Percentiles rank a stretch among this genome's conserved stretches.
phyloP scores from a whole-genome alignment of 2,329 filamentous ascomycete genomes.

The Penicillium sp. region DNA sequence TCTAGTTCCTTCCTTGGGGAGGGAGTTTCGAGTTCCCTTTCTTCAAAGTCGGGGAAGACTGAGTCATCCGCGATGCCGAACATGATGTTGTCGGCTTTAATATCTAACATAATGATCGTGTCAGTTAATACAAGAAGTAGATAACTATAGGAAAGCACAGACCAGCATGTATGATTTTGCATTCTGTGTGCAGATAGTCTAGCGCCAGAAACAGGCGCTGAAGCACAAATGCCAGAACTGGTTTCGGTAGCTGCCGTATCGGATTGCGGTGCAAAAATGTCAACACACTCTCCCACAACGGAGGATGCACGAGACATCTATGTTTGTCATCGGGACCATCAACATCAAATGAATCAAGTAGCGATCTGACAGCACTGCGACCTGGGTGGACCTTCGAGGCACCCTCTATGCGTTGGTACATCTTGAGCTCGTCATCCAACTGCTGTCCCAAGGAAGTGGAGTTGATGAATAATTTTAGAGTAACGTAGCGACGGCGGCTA shows the following conservation, averaged over 20 bases:
- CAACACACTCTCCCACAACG: constrained; percentile 44
- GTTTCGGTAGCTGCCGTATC: constrained; percentile 30
- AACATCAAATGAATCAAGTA: constrained; percentile 32
- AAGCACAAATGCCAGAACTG: constrained; percentile 8
- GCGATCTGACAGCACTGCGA: constrained; percentile 26
- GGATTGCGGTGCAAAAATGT: constrained; percentile 44
- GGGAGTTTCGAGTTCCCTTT: constrained; percentile 42
- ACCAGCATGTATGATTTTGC: constrained; percentile 13
- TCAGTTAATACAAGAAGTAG: no score
- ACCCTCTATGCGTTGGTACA: constrained; percentile 42
- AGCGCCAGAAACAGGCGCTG: constrained; percentile 16
- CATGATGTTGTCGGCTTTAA: constrained; percentile 50
- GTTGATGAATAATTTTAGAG: constrained; percentile 31
- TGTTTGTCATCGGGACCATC: constrained; percentile 30
- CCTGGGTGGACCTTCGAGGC: constrained; percentile 29
- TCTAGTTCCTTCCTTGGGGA: constrained; percentile 44
- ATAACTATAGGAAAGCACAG: no score
- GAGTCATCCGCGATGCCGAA: constrained; percentile 42
- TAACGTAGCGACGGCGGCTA: constrained; percentile 31
- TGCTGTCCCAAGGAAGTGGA: constrained; percentile 29
- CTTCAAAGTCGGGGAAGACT: constrained; percentile 41
- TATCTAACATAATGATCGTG: no score
- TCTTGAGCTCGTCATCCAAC: constrained; percentile 40
- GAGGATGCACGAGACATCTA: constrained; percentile 40
- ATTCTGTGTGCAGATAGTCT: constrained; percentile 18